Percentiles rank a stretch among this genome's conserved stretches.
These are phyloP conservation scores for Diaporthe longicolla DNA, from an alignment of 2,329 filamentous ascomycete genomes.

Conservation along the genomic window DNA sequence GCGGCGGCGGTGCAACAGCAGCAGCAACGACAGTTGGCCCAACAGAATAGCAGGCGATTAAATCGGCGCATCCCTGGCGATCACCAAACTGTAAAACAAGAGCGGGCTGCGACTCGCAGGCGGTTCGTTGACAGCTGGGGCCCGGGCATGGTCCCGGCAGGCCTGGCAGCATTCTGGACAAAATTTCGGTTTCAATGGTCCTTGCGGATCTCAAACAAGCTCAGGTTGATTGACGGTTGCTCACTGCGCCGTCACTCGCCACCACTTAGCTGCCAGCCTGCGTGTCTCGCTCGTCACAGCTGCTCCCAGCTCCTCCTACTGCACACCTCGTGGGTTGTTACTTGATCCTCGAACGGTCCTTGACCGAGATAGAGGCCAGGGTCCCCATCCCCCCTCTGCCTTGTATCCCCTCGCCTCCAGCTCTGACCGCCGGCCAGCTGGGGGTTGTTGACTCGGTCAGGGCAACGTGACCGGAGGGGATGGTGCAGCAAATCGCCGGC, in stretches of 20 bases:
- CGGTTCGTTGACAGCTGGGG: slow-evolving; percentile 20
- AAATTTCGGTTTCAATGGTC: slow-evolving; percentile 26
- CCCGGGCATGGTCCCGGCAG: background rate
- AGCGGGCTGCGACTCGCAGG: slow-evolving; percentile 30
- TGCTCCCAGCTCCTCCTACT: background rate
- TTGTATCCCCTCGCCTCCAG: background rate
- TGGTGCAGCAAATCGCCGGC: background rate
- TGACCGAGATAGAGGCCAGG: slow-evolving; percentile 14
- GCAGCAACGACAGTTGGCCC: background rate
- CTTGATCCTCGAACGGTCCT: slow-evolving; percentile 1
- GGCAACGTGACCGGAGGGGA: slow-evolving; percentile 24
- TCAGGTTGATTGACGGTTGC: slow-evolving; percentile 18
- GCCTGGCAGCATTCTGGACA: background rate
- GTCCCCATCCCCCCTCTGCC: background rate
- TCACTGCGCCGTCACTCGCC: slow-evolving; percentile 1
- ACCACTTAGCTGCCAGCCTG: slow-evolving; percentile 12
- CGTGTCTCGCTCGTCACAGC: background rate
- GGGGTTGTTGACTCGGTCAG: slow-evolving; percentile 17
- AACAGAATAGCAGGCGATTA: slow-evolving; percentile 3
- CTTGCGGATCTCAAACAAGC: slow-evolving; percentile 33
- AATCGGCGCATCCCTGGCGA: slow-evolving; percentile 25
- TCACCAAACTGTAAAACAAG: slow-evolving; percentile 33
- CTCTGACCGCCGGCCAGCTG: slow-evolving; percentile 16
- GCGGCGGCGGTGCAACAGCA: background rate
- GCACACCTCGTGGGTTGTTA: background rate